Evolutionary conservation across 225 moss, liverwort and hornwort species (phyloP), one percentile per base, ranked within the genome.

Genomic region (Thuidium tamariscinum): DNA sequence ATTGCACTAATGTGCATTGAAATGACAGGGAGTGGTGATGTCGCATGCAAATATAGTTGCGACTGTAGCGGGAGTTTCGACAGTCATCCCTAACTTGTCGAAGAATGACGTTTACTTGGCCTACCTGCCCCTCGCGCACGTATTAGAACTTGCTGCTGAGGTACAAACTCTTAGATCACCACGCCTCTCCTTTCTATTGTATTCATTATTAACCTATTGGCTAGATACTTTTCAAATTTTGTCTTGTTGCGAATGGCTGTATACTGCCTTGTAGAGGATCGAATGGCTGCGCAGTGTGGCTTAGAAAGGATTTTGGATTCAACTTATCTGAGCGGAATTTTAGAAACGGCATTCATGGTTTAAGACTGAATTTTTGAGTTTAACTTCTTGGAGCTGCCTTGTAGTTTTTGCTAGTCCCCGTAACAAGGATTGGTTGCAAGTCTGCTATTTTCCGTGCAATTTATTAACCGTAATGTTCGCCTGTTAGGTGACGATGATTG

Each of bases 21-120:
- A 61, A 79, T 90, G 86, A 41, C 95, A 96, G 97, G 99, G 99
- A 76, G 99, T 99, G 82, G 91, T 97, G 95, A 96, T 99, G 95
- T 93, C 99, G 74, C 99, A 99, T 88, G 95, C 86, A 87, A 99
- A 99, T 78, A 90, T 97, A 22, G 97, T 96, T 81, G 93, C 96
- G 41, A 96, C 94, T 70, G 90, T 94, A 77, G 99, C 96, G 13
- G 97, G 99, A 80, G 90, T 96, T 51, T 79, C 90, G 80, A 92
- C 92, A 17, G 81, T 93, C 61, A 17, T 97, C 44, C 94, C 96
- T 61, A 87, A 89, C 49, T 89, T 99, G 57, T 85, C 85, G n/a
- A 85, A 86, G 54, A 87, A 87, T 17, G 99, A 99, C 82, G 26
- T 71, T 49, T 99, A 97, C 86, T 81, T 99, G 66, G 97, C 97